These are phyloP conservation scores for Lepiota brunneoincarnata DNA, from an alignment of 768 basidiomycete species.

Conservation along the genomic window DNA sequence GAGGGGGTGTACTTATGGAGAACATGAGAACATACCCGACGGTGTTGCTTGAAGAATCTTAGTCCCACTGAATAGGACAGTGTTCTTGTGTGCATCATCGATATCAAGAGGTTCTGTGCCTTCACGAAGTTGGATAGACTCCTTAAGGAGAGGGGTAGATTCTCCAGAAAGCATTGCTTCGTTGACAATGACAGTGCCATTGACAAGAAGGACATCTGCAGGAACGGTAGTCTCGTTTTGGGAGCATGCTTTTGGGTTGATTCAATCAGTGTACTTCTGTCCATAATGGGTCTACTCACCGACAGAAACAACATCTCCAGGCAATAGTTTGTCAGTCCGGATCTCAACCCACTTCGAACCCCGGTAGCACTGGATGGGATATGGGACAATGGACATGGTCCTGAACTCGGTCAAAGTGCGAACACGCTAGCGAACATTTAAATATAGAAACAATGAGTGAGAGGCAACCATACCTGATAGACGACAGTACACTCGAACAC, in stretches of 20 bases:
- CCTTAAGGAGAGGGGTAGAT: constrained; percentile 95
- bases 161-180: constrained; percentile 99
- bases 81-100: constrained; percentile 83
- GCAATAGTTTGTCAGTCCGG: constrained; percentile 84
- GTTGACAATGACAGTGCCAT: constrained; percentile 94
- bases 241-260: constrained; percentile 47
- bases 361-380: constrained; percentile 79
- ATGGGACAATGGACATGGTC: constrained; percentile 94
- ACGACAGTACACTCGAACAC: constrained; percentile 99
- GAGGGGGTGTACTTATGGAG: background rate
- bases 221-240: constrained; percentile 86
- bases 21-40: background rate
- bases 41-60: constrained; percentile 11
- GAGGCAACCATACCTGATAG: constrained; percentile 72
- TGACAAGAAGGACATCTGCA: constrained; percentile 89
- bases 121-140: constrained; percentile 87
- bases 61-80: constrained; percentile 78
- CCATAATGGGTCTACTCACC: constrained; percentile 29
- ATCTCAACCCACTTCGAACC: constrained; percentile 77
- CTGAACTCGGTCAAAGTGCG: constrained; percentile 92
- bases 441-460: background rate
- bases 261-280: constrained; percentile 8
- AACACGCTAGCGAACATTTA: constrained; percentile 59
- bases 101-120: constrained; percentile 74
- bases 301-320: constrained; percentile 88